Percentiles rank a stretch among this genome's conserved stretches.
These are phyloP conservation scores for Lachancea waltii DNA, from an alignment of 805 yeast genomes.

Conservation along the genomic window DNA sequence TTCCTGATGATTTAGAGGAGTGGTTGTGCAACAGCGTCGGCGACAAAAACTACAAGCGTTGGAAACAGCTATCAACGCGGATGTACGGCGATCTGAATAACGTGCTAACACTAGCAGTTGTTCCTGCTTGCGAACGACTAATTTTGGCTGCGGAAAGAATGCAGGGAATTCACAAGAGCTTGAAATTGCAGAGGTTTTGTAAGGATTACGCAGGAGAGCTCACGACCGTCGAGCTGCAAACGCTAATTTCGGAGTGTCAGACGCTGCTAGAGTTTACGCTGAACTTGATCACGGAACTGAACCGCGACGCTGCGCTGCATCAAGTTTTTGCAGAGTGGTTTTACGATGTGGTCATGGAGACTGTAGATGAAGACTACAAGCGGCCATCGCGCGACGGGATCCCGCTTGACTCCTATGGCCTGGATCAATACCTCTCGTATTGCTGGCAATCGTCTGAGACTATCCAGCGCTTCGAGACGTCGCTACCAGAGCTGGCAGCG, in stretches of 20 bases:
- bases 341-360: conserved; percentile 16
- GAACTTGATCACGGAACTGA: conserved; percentile 11
- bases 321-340: conserved; percentile 19
- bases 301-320: conserved; percentile 13
- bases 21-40: conserved; percentile 64
- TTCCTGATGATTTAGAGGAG: conserved; percentile 43
- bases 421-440: conserved; percentile 1
- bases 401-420: neutral
- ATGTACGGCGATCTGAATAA: conserved; percentile 47
- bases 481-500: neutral
- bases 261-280: conserved; percentile 9
- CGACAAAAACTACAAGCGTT: conserved; percentile 54
- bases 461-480: neutral
- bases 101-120: conserved; percentile 40
- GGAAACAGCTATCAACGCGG: conserved; percentile 45
- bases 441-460: neutral
- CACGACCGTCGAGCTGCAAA: neutral
- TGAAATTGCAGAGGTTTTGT: conserved; percentile 8
- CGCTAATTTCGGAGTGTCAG: conserved; percentile 7
- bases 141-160: conserved; percentile 33
- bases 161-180: conserved; percentile 11
- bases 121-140: conserved; percentile 52
- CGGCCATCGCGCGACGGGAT: neutral
- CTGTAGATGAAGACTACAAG: conserved; percentile 20
- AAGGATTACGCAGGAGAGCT: neutral